A percentile compares a stretch with the other conserved stretches of the same genome.
Conservation (phyloP, 169 alveolate genomes). For the Amoebophrya sp. region DNA sequence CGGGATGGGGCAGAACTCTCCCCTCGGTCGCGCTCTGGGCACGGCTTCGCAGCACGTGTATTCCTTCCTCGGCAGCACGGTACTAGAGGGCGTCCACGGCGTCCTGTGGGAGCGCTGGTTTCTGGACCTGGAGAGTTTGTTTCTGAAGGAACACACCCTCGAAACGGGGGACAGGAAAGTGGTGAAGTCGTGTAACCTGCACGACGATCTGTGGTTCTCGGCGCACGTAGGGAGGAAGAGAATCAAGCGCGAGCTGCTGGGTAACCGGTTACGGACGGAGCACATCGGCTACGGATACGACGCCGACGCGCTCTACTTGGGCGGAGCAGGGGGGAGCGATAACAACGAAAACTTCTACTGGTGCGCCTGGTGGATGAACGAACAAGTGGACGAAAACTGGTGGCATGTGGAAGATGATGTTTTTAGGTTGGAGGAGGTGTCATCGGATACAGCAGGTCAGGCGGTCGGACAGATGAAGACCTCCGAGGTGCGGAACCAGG, state of each 20-base stretch:
- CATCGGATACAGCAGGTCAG: no score
- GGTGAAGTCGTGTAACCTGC: background rate
- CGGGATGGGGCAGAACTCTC: no score
- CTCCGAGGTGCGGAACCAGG: no score
- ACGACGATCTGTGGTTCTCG: background rate
- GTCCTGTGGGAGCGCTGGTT: background rate
- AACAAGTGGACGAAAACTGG: no score
- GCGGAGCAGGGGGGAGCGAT: background rate
- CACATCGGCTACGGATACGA: background rate
- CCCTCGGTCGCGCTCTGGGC: background rate
- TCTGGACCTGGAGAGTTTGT: background rate
- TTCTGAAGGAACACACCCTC: background rate
- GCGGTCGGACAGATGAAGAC: no score
- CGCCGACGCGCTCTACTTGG: background rate
- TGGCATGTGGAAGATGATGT: no score
- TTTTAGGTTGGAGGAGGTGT: no score
- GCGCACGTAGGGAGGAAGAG: background rate
- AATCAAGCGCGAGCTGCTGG: background rate
- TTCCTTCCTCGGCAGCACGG: background rate
- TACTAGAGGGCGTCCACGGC: background rate
- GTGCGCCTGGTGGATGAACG: no score
- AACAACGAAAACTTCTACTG: background rate
- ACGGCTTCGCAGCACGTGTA: background rate
- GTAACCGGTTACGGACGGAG: background rate
- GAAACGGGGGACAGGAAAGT: no score